phyloP scores from a whole-genome alignment of 2,329 filamentous ascomycete species.

The Incumbomyces delicatus region DNA sequence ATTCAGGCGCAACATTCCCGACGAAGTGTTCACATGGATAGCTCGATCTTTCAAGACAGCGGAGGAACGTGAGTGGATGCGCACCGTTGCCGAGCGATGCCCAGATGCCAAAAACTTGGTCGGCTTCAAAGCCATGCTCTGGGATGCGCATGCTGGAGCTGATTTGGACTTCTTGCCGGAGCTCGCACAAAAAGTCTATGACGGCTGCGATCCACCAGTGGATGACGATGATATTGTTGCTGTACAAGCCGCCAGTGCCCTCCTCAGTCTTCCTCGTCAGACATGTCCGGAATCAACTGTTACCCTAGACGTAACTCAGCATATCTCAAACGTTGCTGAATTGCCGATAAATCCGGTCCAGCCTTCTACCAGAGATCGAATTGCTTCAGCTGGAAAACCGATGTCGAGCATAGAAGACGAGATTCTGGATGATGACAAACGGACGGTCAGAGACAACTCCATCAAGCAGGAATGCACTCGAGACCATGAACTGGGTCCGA shows the following conservation, averaged over 20 bases:
- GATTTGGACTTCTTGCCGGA: background rate
- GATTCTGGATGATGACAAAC: no score
- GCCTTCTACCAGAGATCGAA: no score
- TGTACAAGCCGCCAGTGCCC: background rate
- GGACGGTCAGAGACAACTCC: no score
- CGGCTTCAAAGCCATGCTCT: background rate
- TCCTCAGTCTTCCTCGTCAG: background rate
- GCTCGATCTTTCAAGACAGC: background rate
- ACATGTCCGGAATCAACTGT: no score
- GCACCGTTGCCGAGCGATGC: background rate
- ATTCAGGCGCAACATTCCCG: background rate
- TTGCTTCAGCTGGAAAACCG: no score
- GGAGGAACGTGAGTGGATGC: slow-evolving; percentile 1
- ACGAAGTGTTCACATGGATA: background rate
- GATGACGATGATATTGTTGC: background rate
- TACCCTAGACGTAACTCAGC: no score
- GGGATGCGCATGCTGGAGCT: slow-evolving; percentile 1
- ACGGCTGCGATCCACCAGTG: background rate
- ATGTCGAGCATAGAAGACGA: no score
- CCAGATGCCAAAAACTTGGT: background rate
- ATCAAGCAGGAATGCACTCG: no score
- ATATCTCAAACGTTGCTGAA: no score
- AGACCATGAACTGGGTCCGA: no score
- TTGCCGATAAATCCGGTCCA: no score
- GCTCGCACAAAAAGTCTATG: background rate